Evolutionary conservation across 1,284 basidiomycete genomes (phyloP), one percentile per base, ranked within the genome.

Genomic region (Cystobasidium pallidum): DNA sequence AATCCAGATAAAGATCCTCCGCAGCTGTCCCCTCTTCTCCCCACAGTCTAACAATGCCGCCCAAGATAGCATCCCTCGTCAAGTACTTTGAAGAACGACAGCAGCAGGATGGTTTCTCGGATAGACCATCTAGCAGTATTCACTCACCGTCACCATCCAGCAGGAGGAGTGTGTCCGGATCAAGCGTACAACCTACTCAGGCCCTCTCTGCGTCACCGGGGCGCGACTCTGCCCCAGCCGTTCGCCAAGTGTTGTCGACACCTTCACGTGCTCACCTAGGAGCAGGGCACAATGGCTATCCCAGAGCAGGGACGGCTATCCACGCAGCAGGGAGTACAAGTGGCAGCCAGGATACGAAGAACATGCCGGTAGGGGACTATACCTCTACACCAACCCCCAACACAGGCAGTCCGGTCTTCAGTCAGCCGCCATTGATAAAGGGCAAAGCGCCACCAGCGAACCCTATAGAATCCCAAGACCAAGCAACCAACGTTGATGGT

Each of bases 61-160:
- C 67, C 58, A 59, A 70, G 45, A 58, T 70, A n/a, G 58, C 55
- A 34, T 36, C 24, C 15, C 67, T 70, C 39, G 67, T 70, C 41
- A 28, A 61, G 67, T 58, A 61, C 43, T 70, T 70, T 36, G 67
- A 70, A 51, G 57, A 70, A 32, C 67, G 58, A n/a, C 55, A 70
- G 24, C 62, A 32, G 62, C 45, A 64, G 21, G 62, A 64, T 11
- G 3, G 1, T 1, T 24, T 8, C 49, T 34, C 26, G 32, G 67
- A 45, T 11, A 21, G 45, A 8, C 24, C 43, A 51, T 36, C 24
- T 45, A 49, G 11, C 28, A 34, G 45, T 3, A n/a, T 45, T 17
- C 47, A 1, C 15, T 61, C 58, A 19, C 26, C 24, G 15, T 45
- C 58, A 11, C 36, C 58, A 19, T 28, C 36, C 8, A 34, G 13